These are phyloP conservation scores for Pestalotiopsis sp. DNA, from an alignment of 2,329 filamentous ascomycete species.

Conservation along the genomic window DNA sequence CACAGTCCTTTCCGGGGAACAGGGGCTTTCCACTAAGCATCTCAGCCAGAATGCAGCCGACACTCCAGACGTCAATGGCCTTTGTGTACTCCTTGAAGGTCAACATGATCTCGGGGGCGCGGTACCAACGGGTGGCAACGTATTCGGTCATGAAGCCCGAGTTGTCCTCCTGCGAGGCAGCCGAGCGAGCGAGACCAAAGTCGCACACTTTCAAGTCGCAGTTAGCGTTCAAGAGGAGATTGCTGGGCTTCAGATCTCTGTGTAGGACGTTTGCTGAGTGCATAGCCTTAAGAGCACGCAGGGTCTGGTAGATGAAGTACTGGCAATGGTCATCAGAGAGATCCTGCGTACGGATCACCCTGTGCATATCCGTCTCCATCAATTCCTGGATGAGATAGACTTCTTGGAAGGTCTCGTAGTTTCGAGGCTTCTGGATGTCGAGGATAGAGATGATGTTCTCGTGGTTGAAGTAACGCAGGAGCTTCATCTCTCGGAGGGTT, in stretches of 20 bases:
- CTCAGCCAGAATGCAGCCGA: slow-evolving; percentile 96
- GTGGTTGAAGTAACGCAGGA: slow-evolving; percentile 98
- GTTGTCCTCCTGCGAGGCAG: slow-evolving; percentile 97
- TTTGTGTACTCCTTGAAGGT: slow-evolving; percentile 99
- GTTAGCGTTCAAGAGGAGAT: slow-evolving; percentile 95
- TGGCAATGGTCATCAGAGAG: slow-evolving; percentile 99
- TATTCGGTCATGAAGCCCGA: slow-evolving; percentile 99
- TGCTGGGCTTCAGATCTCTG: slow-evolving; percentile 96
- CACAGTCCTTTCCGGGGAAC: slow-evolving; percentile 98
- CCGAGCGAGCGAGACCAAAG: slow-evolving; percentile 93
- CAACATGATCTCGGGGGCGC: slow-evolving; percentile 99
- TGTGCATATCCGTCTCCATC: slow-evolving; percentile 99
- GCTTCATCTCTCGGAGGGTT: slow-evolving; percentile 98
- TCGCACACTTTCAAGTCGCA: slow-evolving; percentile 99
- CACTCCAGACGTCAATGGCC: slow-evolving; percentile 98
- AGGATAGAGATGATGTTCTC: slow-evolving; percentile 99
- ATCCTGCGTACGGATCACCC: slow-evolving; percentile 97
- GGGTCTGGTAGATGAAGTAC: slow-evolving; percentile 99
- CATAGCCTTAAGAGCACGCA: slow-evolving; percentile 97
- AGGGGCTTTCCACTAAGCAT: slow-evolving; percentile 98
- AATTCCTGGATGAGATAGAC: slow-evolving; percentile 99
- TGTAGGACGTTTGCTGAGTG: slow-evolving; percentile 98
- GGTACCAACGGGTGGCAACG: slow-evolving; percentile 98
- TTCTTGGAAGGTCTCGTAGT: slow-evolving; percentile 94
- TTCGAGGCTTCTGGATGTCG: slow-evolving; percentile 97